phyloP scores from a whole-genome alignment of 495 filamentous ascomycete genomes.

The Cudoniella acicularis region DNA sequence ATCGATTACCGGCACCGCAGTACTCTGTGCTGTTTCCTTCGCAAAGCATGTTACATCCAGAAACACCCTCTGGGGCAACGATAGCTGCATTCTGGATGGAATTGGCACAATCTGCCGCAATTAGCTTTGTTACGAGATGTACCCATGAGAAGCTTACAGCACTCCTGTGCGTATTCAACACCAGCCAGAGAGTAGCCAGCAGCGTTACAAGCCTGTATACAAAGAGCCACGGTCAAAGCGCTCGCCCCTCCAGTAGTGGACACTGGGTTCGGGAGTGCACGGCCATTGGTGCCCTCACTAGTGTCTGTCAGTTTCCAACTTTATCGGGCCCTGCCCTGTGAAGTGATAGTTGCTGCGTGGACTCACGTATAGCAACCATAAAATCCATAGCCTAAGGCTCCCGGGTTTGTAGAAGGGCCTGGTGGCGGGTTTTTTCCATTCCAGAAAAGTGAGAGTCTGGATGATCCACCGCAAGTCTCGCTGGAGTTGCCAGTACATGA shows the following conservation, averaged over 20 bases:
- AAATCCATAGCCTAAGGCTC: conserved; percentile 6
- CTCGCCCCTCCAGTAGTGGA: conserved; percentile 7
- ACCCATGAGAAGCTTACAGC: conserved; percentile 25
- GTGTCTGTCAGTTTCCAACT: conserved; percentile 10
- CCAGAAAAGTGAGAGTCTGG: conserved; percentile 29
- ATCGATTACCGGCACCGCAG: conserved; percentile 39
- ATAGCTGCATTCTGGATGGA: conserved; percentile 40
- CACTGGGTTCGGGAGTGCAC: conserved; percentile 22
- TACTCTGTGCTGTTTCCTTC: conserved; percentile 43
- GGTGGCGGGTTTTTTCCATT: conserved; percentile 10
- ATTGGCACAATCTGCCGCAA: conserved; percentile 45
- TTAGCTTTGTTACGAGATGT: neutral
- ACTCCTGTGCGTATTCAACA: conserved; percentile 39
- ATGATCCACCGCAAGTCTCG: conserved; percentile 26
- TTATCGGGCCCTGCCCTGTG: conserved; percentile 27
- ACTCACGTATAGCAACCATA: conserved; percentile 32
- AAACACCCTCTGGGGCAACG: conserved; percentile 34
- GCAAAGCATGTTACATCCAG: conserved; percentile 52
- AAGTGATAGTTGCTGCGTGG: conserved; percentile 27
- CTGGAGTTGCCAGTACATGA: conserved; percentile 22
- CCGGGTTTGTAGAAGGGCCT: conserved; percentile 16
- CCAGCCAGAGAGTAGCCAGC: conserved; percentile 35
- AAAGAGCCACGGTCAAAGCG: conserved; percentile 40
- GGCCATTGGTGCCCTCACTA: conserved; percentile 31
- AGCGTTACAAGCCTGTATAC: conserved; percentile 33